Conservation (phyloP, 1,284 basidiomycete genomes). For the Termitomyces sp. region DNA sequence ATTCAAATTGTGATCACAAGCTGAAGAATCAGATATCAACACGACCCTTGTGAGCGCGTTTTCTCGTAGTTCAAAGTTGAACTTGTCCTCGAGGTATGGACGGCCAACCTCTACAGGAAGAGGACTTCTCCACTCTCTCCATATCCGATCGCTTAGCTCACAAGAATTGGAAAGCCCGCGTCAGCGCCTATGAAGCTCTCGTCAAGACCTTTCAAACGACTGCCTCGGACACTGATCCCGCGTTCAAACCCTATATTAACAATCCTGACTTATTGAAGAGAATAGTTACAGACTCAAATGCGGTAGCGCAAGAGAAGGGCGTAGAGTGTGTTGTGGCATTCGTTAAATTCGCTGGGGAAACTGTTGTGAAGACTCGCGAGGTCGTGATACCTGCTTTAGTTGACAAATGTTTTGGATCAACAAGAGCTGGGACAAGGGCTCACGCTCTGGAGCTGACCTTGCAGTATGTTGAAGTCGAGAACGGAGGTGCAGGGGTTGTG, state of each 20-base stretch:
- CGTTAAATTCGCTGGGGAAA: slow-evolving; percentile 90
- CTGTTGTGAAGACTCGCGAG: slow-evolving; percentile 75
- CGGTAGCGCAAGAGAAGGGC: slow-evolving; percentile 97
- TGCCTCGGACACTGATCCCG: slow-evolving; percentile 89
- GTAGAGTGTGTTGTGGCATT: slow-evolving; percentile 83
- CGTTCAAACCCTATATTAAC: slow-evolving; percentile 85
- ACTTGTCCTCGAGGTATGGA: slow-evolving; percentile 56
- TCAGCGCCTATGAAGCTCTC: slow-evolving; percentile 89
- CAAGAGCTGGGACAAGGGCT: slow-evolving; percentile 87
- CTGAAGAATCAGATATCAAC: slow-evolving; percentile 10
- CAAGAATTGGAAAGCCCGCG: slow-evolving; percentile 98
- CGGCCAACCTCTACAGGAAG: slow-evolving; percentile 85
- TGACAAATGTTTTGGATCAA: slow-evolving; percentile 93
- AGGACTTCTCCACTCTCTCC: slow-evolving; percentile 85
- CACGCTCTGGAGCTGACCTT: slow-evolving; percentile 84
- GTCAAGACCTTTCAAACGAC: slow-evolving; percentile 84
- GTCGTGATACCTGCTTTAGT: slow-evolving; percentile 85
- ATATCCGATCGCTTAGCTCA: slow-evolving; percentile 82
- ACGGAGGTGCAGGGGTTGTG: slow-evolving; percentile 81
- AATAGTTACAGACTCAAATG: slow-evolving; percentile 89
- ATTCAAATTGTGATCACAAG: slow-evolving; percentile 5
- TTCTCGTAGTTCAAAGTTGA: slow-evolving; percentile 5
- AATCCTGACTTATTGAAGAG: slow-evolving; percentile 80
- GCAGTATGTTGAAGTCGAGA: slow-evolving; percentile 94
- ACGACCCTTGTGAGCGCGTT: slow-evolving; percentile 13